Evolutionary conservation across 805 yeast species (phyloP), one percentile per base, ranked within the genome.

Genomic region (Dipodascopsis tothii): DNA sequence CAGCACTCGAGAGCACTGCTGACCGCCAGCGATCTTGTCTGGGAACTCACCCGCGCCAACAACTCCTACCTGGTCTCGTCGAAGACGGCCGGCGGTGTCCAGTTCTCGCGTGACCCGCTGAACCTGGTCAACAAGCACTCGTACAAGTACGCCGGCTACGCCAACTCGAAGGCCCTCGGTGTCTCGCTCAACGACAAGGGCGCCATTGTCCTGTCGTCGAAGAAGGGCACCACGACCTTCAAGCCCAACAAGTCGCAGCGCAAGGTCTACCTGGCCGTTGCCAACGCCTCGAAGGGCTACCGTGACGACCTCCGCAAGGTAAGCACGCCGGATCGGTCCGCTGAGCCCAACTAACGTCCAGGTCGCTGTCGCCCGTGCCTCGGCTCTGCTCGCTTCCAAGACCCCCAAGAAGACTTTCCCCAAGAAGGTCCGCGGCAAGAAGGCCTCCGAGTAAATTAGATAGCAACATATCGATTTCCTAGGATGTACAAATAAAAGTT

Each of bases 11-110:
- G n/a, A n/a, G n/a, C n/a, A n/a, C n/a, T n/a, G n/a, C n/a, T n/a
- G n/a, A n/a, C n/a, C n/a, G n/a, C n/a, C n/a, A 49, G 53, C 70
- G 77, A 73, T 56, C 67, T 72, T 47, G 60, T 72, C 67, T 72
- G 77, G 77, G 72, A 69, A 56, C 58, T 73, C 43, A 65, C 74
- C 65, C 70, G 73, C 56, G 57, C 63, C 55, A 64, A 72, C 68
- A 63, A 70, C 45, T 57, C 70, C 50, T 72, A 54, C 69, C 64
- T 72, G 46, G 74, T 72, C 52, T 72, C 71, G 70, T 64, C 72
- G 55, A 50, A 66, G 51, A 52, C 57, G 44, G 58, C 60, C 39
- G 69, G 68, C 43, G 72, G 69, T 48, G 60, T 61, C 45, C 60
- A 56, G 48, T 64, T 70, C 61, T 72, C 77, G 54, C 58, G 65